Conservation (phyloP, 148 eudicot genomes). For the Cornus suecica region DNA sequence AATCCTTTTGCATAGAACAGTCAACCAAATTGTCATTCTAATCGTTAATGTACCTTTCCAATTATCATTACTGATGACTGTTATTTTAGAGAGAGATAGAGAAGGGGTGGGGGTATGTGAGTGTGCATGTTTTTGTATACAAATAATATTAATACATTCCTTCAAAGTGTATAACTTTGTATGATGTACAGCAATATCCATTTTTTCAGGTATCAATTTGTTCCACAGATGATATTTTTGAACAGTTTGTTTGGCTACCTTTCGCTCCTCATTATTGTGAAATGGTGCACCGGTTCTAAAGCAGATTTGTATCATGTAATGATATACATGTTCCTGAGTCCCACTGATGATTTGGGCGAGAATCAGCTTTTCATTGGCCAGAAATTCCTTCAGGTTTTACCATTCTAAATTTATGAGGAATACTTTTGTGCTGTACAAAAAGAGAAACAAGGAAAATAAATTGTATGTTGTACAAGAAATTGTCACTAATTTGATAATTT, state of each 20-base stretch:
- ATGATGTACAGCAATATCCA: conserved; percentile 3
- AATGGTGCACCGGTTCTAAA: conserved; percentile 90
- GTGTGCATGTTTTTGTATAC: background rate
- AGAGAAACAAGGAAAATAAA: no score
- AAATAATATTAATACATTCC: background rate
- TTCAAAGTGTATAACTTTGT: conserved; percentile 2
- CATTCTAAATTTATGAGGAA: background rate
- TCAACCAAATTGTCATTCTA: background rate
- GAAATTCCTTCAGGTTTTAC: conserved; percentile 64
- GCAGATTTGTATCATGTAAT: conserved; percentile 87
- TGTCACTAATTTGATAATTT: conserved; percentile 13
- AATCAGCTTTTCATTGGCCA: conserved; percentile 85
- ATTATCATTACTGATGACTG: background rate
- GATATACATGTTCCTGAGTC: conserved; percentile 94
- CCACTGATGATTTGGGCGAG: conserved; percentile 78
- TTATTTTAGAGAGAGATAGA: background rate
- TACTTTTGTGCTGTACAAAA: background rate
- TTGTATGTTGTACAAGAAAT: background rate
- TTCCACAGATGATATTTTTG: conserved; percentile 85
- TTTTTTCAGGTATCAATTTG: conserved; percentile 68
- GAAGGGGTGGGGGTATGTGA: background rate
- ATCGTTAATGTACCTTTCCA: background rate
- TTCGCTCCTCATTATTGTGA: conserved; percentile 73
- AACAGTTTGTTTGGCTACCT: conserved; percentile 89
- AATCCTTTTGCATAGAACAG: background rate